phyloP scores from a whole-genome alignment of 1,139 yeast genomes.

The Kurtzmaniella quercitrusa region DNA sequence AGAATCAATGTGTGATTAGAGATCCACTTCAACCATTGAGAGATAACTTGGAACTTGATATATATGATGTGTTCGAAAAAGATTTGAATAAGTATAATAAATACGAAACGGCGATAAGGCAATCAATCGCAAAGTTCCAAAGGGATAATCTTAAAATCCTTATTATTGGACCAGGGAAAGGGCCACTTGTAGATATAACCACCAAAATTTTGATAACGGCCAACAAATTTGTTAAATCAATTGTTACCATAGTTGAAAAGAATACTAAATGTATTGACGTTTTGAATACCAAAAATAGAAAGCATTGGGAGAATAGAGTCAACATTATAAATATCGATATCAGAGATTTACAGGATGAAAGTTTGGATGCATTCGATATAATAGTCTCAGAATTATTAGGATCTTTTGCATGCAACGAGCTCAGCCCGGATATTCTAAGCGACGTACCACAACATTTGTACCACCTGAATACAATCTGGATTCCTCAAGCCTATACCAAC shows the following conservation, averaged over 20 bases:
- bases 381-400: slow-evolving; percentile 82
- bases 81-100: slow-evolving; percentile 64
- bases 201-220: background rate
- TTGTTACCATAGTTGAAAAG: slow-evolving; percentile 51
- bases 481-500: slow-evolving; percentile 62
- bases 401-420: slow-evolving; percentile 88
- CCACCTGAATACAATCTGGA: slow-evolving; percentile 35
- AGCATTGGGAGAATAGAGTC: slow-evolving; percentile 44
- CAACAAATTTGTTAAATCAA: background rate
- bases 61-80: slow-evolving; percentile 66
- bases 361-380: slow-evolving; percentile 38
- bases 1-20: background rate
- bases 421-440: slow-evolving; percentile 71
- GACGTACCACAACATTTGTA: slow-evolving; percentile 11
- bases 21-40: slow-evolving; percentile 71
- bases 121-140: slow-evolving; percentile 40
- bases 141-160: slow-evolving; percentile 27
- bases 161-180: slow-evolving; percentile 85
- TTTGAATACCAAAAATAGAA: slow-evolving; percentile 37
- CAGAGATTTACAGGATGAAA: slow-evolving; percentile 25
- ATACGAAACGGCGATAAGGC: slow-evolving; percentile 62
- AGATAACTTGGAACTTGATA: slow-evolving; percentile 49
- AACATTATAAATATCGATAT: slow-evolving; percentile 54
- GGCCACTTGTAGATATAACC: slow-evolving; percentile 58
- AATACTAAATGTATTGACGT: slow-evolving; percentile 57